Conservation (phyloP, 345 rosid genomes). For the Sisymbrium altissimum region DNA sequence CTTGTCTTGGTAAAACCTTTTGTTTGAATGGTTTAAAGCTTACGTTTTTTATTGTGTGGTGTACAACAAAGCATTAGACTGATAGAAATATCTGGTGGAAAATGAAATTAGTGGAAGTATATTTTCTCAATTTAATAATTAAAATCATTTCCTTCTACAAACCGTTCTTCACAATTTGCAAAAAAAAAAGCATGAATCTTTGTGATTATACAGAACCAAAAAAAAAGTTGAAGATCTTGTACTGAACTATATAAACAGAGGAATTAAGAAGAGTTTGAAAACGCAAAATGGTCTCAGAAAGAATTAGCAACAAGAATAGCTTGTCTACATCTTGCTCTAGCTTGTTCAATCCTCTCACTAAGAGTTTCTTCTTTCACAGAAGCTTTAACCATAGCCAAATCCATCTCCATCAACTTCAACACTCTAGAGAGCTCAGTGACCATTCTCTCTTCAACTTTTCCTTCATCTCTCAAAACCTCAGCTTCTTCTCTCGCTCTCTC, state of each 20-base stretch:
- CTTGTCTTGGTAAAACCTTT: neutral
- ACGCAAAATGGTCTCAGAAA: slow-evolving; percentile 37
- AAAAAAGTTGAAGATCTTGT: neutral
- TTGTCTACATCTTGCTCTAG: slow-evolving; percentile 85
- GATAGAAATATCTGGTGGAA: neutral
- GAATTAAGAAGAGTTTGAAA: neutral
- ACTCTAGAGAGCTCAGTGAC: slow-evolving; percentile 88
- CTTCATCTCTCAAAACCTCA: slow-evolving; percentile 72
- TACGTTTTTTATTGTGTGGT: slow-evolving; percentile 31
- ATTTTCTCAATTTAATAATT: neutral
- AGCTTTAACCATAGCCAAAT: slow-evolving; percentile 89
- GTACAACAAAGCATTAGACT: slow-evolving; percentile 10
- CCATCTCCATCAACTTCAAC: slow-evolving; percentile 94
- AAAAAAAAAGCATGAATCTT: slow-evolving; percentile 11
- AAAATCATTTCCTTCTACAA: neutral
- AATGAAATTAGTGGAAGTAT: slow-evolving; percentile 10
- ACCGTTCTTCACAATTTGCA: neutral
- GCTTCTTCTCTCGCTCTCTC: slow-evolving; percentile 94
- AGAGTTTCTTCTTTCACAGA: slow-evolving; percentile 79
- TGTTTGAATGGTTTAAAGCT: neutral
- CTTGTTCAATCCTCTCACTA: slow-evolving; percentile 66
- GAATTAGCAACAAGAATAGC: slow-evolving; percentile 85
- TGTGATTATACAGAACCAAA: neutral
- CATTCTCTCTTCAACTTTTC: slow-evolving; percentile 78
- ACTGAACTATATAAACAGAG: neutral